Evolutionary conservation across 1,284 basidiomycete genomes (phyloP), one percentile per base, ranked within the genome.

Genomic region (Heterobasidion irregulare): DNA sequence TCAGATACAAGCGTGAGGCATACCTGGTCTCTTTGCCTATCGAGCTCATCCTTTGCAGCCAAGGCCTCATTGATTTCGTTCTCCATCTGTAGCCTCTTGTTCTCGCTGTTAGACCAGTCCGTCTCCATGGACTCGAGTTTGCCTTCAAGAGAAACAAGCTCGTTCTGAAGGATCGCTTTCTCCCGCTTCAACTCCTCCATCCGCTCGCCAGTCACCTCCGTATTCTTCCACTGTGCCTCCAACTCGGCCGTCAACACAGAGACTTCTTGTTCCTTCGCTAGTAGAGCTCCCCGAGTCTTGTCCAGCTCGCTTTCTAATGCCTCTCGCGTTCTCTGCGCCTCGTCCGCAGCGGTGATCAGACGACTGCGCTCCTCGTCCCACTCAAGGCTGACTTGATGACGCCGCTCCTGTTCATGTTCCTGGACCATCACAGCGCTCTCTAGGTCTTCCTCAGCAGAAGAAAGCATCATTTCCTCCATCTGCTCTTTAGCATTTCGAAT

Each of bases 191-290:
- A 61, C 52, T 59, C 58, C 18, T 61, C 58, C 49, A 70, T 63
- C 50, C 63, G 59, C 57, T 70, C 69, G 34, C 62, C 62, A 46
- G 62, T 56, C 52, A 62, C 58, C 66, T 80, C 80, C 18, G 84
- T 81, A 59, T 83, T 72, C 52, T 75, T 73, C 78, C 82, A 83
- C 65, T 83, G 83, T 7, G 80, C 78, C 60, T 83, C 79, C 44
- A 84, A 66, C 45, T 76, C 72, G 7, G 64, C 65, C 55, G 70
- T 70, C 44, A 79, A 65, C n/a, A 66, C 65, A 47, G 71, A 70
- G 46, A 58, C 56, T 52, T 84, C 80, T 43, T 79, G 74, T 26
- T 80, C 76, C 53, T 75, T 75, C 26, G 66, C 63, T 47, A 64
- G 55, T 8, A 69, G 61, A 38, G 69, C 65, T 55, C 66, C 63